Base-by-base conservation (phyloP, 2,329 filamentous ascomycete species). In the Hymenoscyphus repandus region DNA sequence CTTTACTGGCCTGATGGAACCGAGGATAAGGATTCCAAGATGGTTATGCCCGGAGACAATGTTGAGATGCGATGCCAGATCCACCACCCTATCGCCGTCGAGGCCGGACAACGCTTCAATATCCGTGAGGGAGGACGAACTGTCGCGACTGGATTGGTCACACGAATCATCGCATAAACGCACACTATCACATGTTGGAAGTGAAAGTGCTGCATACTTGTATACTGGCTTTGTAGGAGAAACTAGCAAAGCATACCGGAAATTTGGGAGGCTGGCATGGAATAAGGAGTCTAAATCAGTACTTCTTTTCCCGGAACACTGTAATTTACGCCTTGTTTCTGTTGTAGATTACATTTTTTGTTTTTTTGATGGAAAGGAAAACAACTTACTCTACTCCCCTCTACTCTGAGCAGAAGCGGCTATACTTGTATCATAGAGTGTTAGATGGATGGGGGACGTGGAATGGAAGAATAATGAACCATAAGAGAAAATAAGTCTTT, bases 1-100 rank as follows among this genome's bases (percentile, higher is more conserved):
- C 81, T 99, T 64, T 83, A 78, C 69, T 96, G 92, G 85, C 90
- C 91, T 49, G 91, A 93, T 65, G 88, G 86, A 56, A 86, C 79
- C 56, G 84, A 86, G 70, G 85, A 92, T 63, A 72, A 78, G 53
- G 69, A 77, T 58, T 75, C 74, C 71, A 91, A 89, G 79, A 87
- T 90, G 77, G 85, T 96, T 72, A 95, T 96, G 90, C 93, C 93
- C 47, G 93, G 93, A 71, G 93, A 99, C 81, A 99, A 99, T 74
- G 83, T 96, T 61, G 93, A 99, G 79, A 96, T 99, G 91, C 76
- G 93, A 59, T 87, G 90, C 70, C 82, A 86, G 64, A 84, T 96
- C 67, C 82, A 90, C 73, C 77, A 87, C 72, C 89, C 92, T 57
- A 82, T 95, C 66, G 92, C 92, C 53, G 74, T 96, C 58, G 93